These are phyloP conservation scores for Schizochytrium sp. DNA, from an alignment of 108 stramenopile species.

Conservation along the genomic window DNA sequence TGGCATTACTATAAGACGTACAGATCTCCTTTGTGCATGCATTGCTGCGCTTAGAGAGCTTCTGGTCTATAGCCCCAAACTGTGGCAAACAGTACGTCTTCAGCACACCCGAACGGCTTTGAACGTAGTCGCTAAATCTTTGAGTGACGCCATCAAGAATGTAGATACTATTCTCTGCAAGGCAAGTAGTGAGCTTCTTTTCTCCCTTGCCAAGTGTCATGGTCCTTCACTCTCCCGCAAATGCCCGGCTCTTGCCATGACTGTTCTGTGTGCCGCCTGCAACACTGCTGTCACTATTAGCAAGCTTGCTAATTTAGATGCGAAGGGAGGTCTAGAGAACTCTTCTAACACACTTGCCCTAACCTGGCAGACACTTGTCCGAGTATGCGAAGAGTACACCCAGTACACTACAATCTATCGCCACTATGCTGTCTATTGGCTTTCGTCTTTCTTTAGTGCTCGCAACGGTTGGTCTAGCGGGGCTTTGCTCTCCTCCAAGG, in stretches of 20 bases:
- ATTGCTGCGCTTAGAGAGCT: neutral
- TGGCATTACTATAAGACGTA: neutral
- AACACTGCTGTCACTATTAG: neutral
- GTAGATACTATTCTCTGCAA: neutral
- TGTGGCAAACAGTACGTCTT: neutral
- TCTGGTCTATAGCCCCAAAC: conserved; percentile 9
- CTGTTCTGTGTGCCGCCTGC: neutral
- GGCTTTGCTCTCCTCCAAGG: neutral
- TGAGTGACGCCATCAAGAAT: neutral
- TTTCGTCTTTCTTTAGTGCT: neutral
- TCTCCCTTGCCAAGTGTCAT: conserved; percentile 10
- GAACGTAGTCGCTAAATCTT: neutral
- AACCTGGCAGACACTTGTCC: neutral
- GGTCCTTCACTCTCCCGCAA: conserved; percentile 17
- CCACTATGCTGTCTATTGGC: neutral
- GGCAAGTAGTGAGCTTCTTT: conserved; percentile 3
- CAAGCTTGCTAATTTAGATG: neutral
- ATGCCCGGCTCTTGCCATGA: neutral
- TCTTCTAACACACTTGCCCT: no score
- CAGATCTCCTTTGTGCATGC: neutral
- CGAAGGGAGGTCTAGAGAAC: no score
- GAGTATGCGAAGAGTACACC: neutral
- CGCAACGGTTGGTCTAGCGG: neutral
- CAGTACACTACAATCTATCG: conserved; percentile 11
- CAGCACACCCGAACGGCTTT: neutral